phyloP scores from a whole-genome alignment of 2,329 filamentous ascomycete genomes.

The Thelonectria discophora region DNA sequence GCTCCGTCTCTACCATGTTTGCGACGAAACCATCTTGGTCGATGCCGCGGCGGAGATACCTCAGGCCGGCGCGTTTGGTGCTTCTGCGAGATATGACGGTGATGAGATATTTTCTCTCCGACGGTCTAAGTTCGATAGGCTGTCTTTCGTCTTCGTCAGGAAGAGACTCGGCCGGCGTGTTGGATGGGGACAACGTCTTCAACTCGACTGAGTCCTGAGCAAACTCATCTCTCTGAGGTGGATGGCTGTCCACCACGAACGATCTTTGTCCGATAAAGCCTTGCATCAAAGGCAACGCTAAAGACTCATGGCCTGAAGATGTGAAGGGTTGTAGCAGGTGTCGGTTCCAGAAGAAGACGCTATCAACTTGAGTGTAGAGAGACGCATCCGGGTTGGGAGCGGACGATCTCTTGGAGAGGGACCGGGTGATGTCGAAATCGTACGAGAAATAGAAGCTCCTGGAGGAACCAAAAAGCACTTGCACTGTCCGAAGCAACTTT shows the following conservation, averaged over 20 bases:
- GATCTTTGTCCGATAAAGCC: slow-evolving; percentile 89
- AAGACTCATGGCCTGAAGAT: slow-evolving; percentile 72
- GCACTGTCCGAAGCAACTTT: slow-evolving; percentile 83
- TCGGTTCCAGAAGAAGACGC: slow-evolving; percentile 90
- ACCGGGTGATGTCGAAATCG: slow-evolving; percentile 88
- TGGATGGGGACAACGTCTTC: slow-evolving; percentile 48
- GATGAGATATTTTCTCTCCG: slow-evolving; percentile 73
- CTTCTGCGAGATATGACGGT: slow-evolving; percentile 93
- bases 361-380: slow-evolving; percentile 77
- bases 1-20: slow-evolving; percentile 94
- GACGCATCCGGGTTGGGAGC: slow-evolving; percentile 52
- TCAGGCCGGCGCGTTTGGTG: slow-evolving; percentile 82
- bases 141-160: slow-evolving; percentile 37
- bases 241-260: slow-evolving; percentile 76
- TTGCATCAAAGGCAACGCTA: slow-evolving; percentile 87
- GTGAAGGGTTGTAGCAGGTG: slow-evolving; percentile 79
- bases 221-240: slow-evolving; percentile 61
- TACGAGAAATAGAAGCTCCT: slow-evolving; percentile 95
- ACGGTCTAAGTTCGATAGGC: slow-evolving; percentile 54
- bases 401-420: slow-evolving; percentile 51
- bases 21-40: slow-evolving; percentile 90
- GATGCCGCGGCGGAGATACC: slow-evolving; percentile 89
- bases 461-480: slow-evolving; percentile 82
- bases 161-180: slow-evolving; percentile 39
- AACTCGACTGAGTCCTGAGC: slow-evolving; percentile 59